Evolutionary conservation across 805 yeast species (phyloP).

Genomic region (Torulaspora quercuum): DNA sequence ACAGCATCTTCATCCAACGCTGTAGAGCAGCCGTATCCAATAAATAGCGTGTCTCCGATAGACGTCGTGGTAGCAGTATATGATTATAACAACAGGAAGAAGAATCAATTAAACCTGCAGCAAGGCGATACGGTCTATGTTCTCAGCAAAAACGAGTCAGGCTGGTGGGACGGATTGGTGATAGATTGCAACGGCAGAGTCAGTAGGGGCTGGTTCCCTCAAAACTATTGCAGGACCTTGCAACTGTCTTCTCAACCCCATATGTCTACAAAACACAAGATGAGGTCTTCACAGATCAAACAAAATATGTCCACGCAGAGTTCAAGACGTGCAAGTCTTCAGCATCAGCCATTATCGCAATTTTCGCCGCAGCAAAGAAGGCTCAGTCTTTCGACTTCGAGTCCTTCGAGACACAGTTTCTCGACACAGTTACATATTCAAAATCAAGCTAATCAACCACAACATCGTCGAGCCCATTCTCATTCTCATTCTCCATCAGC

Average conservation of each 20-base stretch:
- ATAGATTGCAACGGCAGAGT: slow-evolving; percentile 38
- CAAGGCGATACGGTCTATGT: slow-evolving; percentile 74
- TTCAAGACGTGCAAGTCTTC: slow-evolving; percentile 17
- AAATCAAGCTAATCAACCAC: slow-evolving; percentile 2
- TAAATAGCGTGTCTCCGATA: slow-evolving; percentile 15
- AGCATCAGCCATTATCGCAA: slow-evolving; percentile 13
- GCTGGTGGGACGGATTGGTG: slow-evolving; percentile 87
- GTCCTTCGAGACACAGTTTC: slow-evolving; percentile 10
- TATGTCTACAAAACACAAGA: slow-evolving; percentile 17
- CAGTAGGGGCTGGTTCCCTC: slow-evolving; percentile 83
- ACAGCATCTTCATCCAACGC: slow-evolving; percentile 3
- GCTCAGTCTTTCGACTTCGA: slow-evolving; percentile 10
- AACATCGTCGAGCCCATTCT: slow-evolving; percentile 9
- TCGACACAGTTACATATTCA: slow-evolving; percentile 4
- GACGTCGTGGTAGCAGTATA: slow-evolving; percentile 25
- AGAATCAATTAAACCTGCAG: slow-evolving; percentile 21
- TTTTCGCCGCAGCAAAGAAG: slow-evolving; percentile 12
- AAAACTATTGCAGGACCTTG: slow-evolving; percentile 41
- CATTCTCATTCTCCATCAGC: slow-evolving; percentile 14
- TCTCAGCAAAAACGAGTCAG: slow-evolving; percentile 54
- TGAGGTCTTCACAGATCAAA: slow-evolving; percentile 10
- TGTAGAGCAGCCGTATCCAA: slow-evolving; percentile 3
- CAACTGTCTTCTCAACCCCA: slow-evolving; percentile 11
- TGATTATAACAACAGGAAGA: slow-evolving; percentile 16
- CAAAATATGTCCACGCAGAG: slow-evolving; percentile 12